Evolutionary conservation across 176 grass and related monocot species (phyloP).

Genomic region (Cenchrus fungigraminus): DNA sequence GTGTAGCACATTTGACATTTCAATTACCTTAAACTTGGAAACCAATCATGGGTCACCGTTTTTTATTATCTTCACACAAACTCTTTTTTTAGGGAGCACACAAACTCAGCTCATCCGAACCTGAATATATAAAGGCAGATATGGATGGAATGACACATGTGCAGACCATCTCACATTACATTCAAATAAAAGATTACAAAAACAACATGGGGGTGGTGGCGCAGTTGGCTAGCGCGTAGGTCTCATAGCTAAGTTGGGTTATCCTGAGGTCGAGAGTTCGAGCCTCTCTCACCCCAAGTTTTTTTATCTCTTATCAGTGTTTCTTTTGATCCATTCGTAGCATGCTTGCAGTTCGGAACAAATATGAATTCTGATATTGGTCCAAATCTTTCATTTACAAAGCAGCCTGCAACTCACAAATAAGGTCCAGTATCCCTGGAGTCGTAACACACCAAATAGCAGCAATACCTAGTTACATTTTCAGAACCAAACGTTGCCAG

Average conservation of each 20-base stretch:
- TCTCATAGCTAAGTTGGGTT: conserved; percentile 63
- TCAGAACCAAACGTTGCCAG: neutral
- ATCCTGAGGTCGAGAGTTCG: conserved; percentile 97
- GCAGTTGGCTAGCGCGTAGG: conserved; percentile 81
- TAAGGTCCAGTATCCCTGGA: neutral
- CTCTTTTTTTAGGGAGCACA: too few relatives aligned
- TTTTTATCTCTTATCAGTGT: neutral
- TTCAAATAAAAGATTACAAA: conserved; percentile 1
- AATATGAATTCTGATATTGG: neutral
- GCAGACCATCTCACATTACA: too few relatives aligned
- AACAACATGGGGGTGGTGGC: conserved; percentile 42
- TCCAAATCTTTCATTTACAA: neutral
- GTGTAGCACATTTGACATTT: neutral
- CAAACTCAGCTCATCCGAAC: neutral
- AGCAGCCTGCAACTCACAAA: neutral
- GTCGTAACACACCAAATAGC: neutral
- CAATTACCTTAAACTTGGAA: neutral
- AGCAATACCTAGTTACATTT: neutral
- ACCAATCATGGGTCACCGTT: neutral
- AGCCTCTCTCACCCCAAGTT: conserved; percentile 86
- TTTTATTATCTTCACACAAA: neutral
- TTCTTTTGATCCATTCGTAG: too few relatives aligned
- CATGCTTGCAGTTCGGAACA: neutral
- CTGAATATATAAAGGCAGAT: neutral
- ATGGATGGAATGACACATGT: conserved; percentile 52